Conservation (phyloP, 306 rosid genomes). For the Bauhinia variegata region DNA sequence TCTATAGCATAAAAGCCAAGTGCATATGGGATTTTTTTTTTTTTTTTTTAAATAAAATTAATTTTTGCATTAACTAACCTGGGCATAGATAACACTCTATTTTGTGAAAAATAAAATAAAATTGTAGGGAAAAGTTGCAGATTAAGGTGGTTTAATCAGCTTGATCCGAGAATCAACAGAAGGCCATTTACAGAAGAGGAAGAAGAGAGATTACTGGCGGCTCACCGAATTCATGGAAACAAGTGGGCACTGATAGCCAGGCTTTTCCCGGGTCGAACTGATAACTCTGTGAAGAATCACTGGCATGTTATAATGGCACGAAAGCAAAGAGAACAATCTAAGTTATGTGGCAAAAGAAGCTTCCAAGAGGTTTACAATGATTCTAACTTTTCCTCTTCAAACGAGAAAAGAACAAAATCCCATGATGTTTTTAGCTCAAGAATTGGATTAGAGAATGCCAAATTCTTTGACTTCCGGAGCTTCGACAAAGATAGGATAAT, state of each 20-base stretch:
- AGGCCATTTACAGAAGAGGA: constrained; percentile 92
- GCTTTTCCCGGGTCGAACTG: constrained; percentile 86
- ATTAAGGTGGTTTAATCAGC: constrained; percentile 95
- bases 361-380: constrained; percentile 50
- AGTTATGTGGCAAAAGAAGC: constrained; percentile 62
- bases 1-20: constrained; percentile 4
- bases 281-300: constrained; percentile 95
- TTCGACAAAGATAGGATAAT: constrained; percentile 33
- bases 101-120: too few relatives aligned
- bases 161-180: constrained; percentile 90
- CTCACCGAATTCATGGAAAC: constrained; percentile 88
- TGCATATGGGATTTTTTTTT: too few relatives aligned
- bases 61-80: too few relatives aligned
- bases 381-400: constrained; percentile 26
- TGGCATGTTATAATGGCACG: constrained; percentile 99
- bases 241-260: constrained; percentile 97
- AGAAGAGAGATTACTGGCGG: constrained; percentile 79
- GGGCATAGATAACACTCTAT: too few relatives aligned
- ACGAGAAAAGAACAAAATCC: constrained; percentile 30
- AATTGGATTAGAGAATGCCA: constrained; percentile 39
- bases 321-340: constrained; percentile 87
- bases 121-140: constrained; percentile 86
- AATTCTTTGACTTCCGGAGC: constrained; percentile 50
- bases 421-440: constrained; percentile 35
- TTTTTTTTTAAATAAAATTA: too few relatives aligned